These are phyloP conservation scores for Fusarium hainanense DNA, from an alignment of 2,329 filamentous ascomycete species.

Conservation along the genomic window DNA sequence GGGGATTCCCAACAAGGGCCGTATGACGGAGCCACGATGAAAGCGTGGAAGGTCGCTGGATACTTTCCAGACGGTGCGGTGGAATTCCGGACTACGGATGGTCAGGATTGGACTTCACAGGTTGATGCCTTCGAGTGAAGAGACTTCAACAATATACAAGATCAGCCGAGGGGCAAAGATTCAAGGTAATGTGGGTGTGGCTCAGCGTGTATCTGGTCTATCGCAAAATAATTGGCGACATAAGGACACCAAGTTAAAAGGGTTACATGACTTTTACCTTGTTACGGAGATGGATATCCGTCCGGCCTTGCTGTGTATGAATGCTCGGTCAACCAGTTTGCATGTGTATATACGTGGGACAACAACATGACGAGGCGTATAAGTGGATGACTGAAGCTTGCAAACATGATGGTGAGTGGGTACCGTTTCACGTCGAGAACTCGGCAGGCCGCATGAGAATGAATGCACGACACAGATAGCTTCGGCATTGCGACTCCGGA, in stretches of 20 bases:
- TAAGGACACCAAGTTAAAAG: slow-evolving; percentile 25
- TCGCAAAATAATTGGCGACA: slow-evolving; percentile 23
- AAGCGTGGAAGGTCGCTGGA: slow-evolving; percentile 88
- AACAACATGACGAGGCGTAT: slow-evolving; percentile 24
- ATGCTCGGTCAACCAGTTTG: slow-evolving; percentile 37
- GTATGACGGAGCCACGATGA: slow-evolving; percentile 87
- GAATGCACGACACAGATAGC: slow-evolving; percentile 40
- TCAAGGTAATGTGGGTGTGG: slow-evolving; percentile 26
- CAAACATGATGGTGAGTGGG: slow-evolving; percentile 37
- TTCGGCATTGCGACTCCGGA: slow-evolving; percentile 23
- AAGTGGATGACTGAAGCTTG: slow-evolving; percentile 27
- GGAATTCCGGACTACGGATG: slow-evolving; percentile 74
- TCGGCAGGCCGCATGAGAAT: slow-evolving; percentile 22
- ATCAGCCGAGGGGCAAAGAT: slow-evolving; percentile 17
- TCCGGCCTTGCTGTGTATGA: slow-evolving; percentile 14
- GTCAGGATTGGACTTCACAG: slow-evolving; percentile 63
- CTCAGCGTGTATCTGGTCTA: slow-evolving; percentile 19
- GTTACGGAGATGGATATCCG: slow-evolving; percentile 30
- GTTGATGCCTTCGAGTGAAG: slow-evolving; percentile 63
- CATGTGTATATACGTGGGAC: slow-evolving; percentile 28
- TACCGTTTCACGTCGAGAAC: slow-evolving; percentile 34
- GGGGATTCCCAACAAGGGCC: slow-evolving; percentile 84
- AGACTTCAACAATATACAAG: slow-evolving; percentile 20
- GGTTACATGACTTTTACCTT: slow-evolving; percentile 21
- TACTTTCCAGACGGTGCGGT: slow-evolving; percentile 85